Conservation (phyloP, 2,329 filamentous ascomycete species). For the Sporothrix globosa region DNA sequence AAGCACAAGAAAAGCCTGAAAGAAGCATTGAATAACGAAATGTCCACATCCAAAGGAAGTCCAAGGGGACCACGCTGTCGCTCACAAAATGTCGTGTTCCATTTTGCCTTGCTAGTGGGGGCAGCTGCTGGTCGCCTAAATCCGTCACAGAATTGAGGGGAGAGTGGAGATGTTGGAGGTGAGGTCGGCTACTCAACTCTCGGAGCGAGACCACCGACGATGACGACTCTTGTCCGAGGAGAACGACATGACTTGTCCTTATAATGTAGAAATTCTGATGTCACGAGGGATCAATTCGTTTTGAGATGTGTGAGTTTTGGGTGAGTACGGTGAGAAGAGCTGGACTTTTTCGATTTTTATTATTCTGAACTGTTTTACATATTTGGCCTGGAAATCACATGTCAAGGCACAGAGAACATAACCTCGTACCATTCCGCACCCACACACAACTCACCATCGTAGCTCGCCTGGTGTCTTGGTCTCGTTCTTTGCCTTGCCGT, state of each 20-base stretch:
- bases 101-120: not conserved
- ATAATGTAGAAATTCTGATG: not conserved
- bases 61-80: not conserved
- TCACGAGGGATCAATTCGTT: not conserved
- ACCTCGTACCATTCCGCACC: not conserved
- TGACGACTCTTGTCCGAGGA: not conserved
- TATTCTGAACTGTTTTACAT: not conserved
- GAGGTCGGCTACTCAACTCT: constrained; percentile 8
- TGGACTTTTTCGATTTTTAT: constrained; percentile 19
- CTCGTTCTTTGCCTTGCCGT: constrained; percentile 35
- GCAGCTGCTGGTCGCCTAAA: constrained; percentile 8
- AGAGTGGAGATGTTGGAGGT: constrained; percentile 18
- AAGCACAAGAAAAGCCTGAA: too few relatives aligned
- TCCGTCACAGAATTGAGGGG: constrained; percentile 15
- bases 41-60: too few relatives aligned
- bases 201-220: constrained; percentile 8
- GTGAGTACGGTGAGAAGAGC: not conserved
- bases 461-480: constrained; percentile 42
- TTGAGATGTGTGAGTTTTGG: not conserved
- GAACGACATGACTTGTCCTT: too few relatives aligned
- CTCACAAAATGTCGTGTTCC: not conserved
- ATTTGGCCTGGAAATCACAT: not conserved
- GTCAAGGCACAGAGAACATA: not conserved
- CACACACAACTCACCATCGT: constrained; percentile 41
- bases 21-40: not conserved